A percentile compares a stretch with the other conserved stretches of the same genome.
phyloP scores from a whole-genome alignment of 208 protist species.

The Wallacemonas sp. region DNA sequence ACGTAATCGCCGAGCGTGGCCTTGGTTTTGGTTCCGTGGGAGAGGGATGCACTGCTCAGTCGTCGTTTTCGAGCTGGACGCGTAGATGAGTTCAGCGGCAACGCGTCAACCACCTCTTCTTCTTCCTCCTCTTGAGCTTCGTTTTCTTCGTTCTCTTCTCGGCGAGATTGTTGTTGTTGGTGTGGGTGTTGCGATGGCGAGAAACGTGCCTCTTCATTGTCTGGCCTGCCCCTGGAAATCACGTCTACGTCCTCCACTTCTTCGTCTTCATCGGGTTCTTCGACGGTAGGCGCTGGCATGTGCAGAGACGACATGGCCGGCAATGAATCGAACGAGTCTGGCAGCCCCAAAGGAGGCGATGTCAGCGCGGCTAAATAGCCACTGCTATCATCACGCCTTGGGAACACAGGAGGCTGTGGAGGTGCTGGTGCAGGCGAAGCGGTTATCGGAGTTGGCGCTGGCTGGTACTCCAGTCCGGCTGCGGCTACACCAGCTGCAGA shows the following conservation, averaged over 20 bases:
- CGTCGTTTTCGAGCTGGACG: neutral
- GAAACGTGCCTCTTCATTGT: too few relatives aligned
- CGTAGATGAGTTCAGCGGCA: neutral
- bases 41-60: neutral
- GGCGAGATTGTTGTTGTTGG: too few relatives aligned
- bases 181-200: too few relatives aligned
- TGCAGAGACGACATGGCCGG: neutral
- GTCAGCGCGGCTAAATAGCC: neutral
- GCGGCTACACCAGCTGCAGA: too few relatives aligned
- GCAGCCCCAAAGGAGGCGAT: neutral
- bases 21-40: neutral
- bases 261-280: neutral
- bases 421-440: too few relatives aligned
- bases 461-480: too few relatives aligned
- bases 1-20: constrained; percentile 3
- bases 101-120: neutral
- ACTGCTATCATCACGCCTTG: too few relatives aligned
- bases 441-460: too few relatives aligned
- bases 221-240: too few relatives aligned
- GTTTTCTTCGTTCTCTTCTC: too few relatives aligned
- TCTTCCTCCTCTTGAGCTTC: neutral
- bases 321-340: neutral
- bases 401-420: too few relatives aligned
- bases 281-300: constrained; percentile 1
- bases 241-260: too few relatives aligned